phyloP scores from a whole-genome alignment of 306 rosid species.

The Pueraria montana region DNA sequence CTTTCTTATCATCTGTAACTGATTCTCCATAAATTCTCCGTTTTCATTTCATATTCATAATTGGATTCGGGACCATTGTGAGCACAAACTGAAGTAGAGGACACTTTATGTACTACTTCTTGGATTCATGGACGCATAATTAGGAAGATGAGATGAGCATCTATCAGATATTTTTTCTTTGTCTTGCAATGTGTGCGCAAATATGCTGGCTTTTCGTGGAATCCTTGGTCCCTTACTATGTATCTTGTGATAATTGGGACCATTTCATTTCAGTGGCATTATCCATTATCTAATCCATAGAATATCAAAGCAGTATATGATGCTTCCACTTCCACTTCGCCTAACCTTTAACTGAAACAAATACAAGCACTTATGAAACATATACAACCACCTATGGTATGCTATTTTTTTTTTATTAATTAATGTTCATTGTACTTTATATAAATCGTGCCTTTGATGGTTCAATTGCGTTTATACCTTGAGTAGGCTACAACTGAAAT shows the following conservation, averaged over 20 bases:
- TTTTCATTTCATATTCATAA: not conserved
- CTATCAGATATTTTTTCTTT: slow-evolving; percentile 15
- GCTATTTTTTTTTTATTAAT: no score
- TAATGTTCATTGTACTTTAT: not conserved
- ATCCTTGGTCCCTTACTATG: not conserved
- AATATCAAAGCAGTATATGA: slow-evolving; percentile 29
- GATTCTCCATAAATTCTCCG: not conserved
- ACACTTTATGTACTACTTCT: slow-evolving; percentile 16
- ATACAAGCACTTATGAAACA: not conserved
- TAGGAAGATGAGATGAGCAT: slow-evolving; percentile 14
- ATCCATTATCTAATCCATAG: slow-evolving; percentile 17
- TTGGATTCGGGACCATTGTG: slow-evolving; percentile 40
- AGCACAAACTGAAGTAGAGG: not conserved
- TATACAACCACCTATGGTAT: not conserved
- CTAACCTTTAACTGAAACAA: slow-evolving; percentile 6
- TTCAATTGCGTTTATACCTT: slow-evolving; percentile 3
- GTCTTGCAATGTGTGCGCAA: slow-evolving; percentile 41
- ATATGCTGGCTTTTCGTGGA: not conserved
- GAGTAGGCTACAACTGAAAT: not conserved
- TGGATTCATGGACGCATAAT: not conserved
- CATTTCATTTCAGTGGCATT: slow-evolving; percentile 7
- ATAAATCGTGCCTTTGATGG: not conserved
- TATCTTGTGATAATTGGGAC: slow-evolving; percentile 26
- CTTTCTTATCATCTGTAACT: slow-evolving; percentile 6
- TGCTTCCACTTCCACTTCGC: slow-evolving; percentile 44